Conservation (phyloP, 31 red algal species). For the Odonthalia washingtoniensis region DNA sequence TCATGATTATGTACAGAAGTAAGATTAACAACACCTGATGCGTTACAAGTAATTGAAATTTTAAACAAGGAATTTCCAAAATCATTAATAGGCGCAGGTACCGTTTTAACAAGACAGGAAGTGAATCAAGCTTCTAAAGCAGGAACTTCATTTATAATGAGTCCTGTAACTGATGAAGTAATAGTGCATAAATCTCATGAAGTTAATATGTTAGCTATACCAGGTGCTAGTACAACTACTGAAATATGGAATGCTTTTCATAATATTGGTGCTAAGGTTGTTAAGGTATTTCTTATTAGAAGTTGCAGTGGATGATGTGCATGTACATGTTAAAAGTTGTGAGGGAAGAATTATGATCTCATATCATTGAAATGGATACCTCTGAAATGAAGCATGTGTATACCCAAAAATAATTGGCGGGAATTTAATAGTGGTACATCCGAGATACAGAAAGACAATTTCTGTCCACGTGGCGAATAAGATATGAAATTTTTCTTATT, state of each 20-base stretch:
- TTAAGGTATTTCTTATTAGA: constrained; percentile 86
- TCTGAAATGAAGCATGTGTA: no score
- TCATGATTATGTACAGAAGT: constrained; percentile 83
- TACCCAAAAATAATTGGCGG: no score
- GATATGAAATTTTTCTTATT: no score
- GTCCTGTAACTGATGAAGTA: constrained; percentile 60
- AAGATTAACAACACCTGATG: constrained; percentile 77
- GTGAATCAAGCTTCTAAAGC: constrained; percentile 32
- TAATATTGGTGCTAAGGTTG: constrained; percentile 53
- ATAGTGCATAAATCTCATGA: constrained; percentile 31
- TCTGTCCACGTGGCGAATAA: no score
- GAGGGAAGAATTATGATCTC: no score
- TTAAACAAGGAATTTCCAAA: no score
- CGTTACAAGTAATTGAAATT: constrained; percentile 42
- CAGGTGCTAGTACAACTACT: constrained; percentile 84
- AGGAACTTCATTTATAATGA: no score
- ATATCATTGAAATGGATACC: no score
- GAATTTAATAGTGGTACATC: no score
- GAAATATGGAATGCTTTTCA: constrained; percentile 62
- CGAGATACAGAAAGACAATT: no score
- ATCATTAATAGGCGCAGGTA: constrained; percentile 82
- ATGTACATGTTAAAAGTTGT: no score
- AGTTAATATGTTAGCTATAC: constrained; percentile 66
- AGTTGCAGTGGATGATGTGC: constrained; percentile 74
- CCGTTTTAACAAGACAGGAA: constrained; percentile 69